These are phyloP conservation scores for Halteria grandinella DNA, from an alignment of 73 alveolate species.

Conservation along the genomic window DNA sequence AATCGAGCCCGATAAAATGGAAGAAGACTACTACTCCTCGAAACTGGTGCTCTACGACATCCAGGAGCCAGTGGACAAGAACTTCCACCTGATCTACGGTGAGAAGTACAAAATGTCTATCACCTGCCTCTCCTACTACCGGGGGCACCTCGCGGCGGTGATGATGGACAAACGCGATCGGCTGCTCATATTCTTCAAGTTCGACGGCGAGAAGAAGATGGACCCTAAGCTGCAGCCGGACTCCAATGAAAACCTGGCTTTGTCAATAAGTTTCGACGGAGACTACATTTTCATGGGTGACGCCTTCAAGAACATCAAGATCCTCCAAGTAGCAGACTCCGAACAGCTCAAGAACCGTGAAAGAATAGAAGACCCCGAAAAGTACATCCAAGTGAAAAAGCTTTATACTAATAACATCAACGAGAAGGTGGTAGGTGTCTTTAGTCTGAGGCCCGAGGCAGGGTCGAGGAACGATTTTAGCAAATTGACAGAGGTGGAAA, in stretches of 20 bases:
- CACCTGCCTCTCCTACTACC: conserved; percentile 16
- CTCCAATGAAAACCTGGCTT: conserved; percentile 3
- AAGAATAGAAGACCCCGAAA: not conserved
- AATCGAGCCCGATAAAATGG: conserved; percentile 1
- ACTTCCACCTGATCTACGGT: too few relatives aligned
- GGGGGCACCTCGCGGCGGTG: conserved; percentile 10
- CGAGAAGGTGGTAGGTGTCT: conserved; percentile 21
- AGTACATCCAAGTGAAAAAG: not conserved
- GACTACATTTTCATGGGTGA: conserved; percentile 31
- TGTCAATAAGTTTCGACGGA: conserved; percentile 36
- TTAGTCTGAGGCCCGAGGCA: too few relatives aligned
- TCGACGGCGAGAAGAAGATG: not conserved
- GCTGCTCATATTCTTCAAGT: conserved; percentile 21
- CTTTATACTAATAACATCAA: conserved; percentile 1
- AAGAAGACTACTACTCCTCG: conserved; percentile 42
- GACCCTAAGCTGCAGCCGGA: conserved; percentile 23
- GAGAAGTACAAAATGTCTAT: conserved; percentile 11
- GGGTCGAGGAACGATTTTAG: not conserved
- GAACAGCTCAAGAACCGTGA: conserved; percentile 41
- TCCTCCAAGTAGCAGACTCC: conserved; percentile 10
- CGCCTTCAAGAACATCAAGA: conserved; percentile 14
- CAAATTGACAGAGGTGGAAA: conserved; percentile 39
- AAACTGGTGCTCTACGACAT: conserved; percentile 3
- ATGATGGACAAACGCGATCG: too few relatives aligned
- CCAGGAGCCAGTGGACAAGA: conserved; percentile 1